Evolutionary conservation across 805 yeast species (phyloP).

Genomic region (Candida cerambycidarum): DNA sequence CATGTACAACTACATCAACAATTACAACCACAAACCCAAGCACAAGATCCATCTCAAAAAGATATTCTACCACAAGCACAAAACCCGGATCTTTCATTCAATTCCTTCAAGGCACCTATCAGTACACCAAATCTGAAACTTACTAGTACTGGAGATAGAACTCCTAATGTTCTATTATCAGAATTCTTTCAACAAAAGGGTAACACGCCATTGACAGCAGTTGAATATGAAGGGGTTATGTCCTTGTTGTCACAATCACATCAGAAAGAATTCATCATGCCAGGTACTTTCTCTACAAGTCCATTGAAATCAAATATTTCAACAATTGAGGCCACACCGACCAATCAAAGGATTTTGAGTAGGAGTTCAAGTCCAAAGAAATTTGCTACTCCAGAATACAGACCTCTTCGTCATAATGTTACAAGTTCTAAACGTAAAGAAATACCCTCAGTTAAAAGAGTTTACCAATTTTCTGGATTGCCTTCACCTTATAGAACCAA

Average conservation of each 20-base stretch:
- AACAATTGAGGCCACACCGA: slow-evolving; percentile 24
- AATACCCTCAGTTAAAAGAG: slow-evolving; percentile 39
- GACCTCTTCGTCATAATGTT: slow-evolving; percentile 34
- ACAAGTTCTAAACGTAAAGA: slow-evolving; percentile 13
- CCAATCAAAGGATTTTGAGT: slow-evolving; percentile 25
- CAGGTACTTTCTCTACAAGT: slow-evolving; percentile 13
- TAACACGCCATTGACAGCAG: slow-evolving; percentile 65
- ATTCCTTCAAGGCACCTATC: neutral
- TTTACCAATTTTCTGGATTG: slow-evolving; percentile 45
- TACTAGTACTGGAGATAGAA: slow-evolving; percentile 1
- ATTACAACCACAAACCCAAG: neutral
- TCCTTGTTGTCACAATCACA: slow-evolving; percentile 42
- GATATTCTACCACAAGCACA: neutral
- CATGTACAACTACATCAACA: no score
- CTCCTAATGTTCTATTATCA: slow-evolving; percentile 58
- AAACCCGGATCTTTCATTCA: neutral
- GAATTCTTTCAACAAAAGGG: slow-evolving; percentile 75
- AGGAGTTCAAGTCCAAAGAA: slow-evolving; percentile 16
- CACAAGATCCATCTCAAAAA: neutral
- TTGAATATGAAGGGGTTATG: slow-evolving; percentile 81
- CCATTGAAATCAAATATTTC: slow-evolving; percentile 6
- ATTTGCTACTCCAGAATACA: slow-evolving; percentile 36
- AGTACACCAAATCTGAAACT: neutral
- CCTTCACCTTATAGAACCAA: slow-evolving; percentile 46
- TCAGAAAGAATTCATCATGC: slow-evolving; percentile 12